Percentiles rank a stretch among this genome's conserved stretches.
Evolutionary conservation across 192 early-diverging fungal genomes (phyloP).

Genomic region (Coemansia sp.): DNA sequence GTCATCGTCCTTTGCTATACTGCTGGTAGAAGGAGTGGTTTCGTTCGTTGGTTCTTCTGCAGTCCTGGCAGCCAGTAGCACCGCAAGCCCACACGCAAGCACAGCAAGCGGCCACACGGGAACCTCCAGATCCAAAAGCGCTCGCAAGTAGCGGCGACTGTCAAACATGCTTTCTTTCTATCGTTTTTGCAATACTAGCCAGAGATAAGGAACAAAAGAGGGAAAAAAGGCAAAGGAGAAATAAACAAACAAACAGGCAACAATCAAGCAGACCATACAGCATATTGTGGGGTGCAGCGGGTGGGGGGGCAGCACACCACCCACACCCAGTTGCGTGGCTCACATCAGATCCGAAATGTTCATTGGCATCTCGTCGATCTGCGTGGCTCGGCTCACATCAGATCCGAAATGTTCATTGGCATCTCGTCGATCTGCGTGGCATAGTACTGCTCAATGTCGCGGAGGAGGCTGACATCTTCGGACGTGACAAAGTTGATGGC

Average conservation of each 20-base stretch:
- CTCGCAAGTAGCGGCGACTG: not conserved
- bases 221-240: no score
- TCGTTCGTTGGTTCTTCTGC: not conserved
- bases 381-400: constrained; percentile 48
- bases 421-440: constrained; percentile 58
- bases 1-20: not conserved
- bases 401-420: constrained; percentile 51
- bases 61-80: constrained; percentile 8
- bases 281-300: no score
- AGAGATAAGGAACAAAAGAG: no score
- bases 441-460: constrained; percentile 99
- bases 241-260: no score
- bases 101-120: constrained; percentile 46
- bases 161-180: not conserved
- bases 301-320: no score
- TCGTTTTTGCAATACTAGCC: no score
- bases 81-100: constrained; percentile 21
- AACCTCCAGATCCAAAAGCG: constrained; percentile 8
- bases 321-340: no score
- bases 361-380: constrained; percentile 59
- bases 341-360: constrained; percentile 48
- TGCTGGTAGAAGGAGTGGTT: not conserved
- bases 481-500: constrained; percentile 98
- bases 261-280: no score
- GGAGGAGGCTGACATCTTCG: constrained; percentile 89